Evolutionary conservation across 176 grass and related monocot genomes (phyloP), one percentile per base, ranked within the genome.

Genomic region (Dendrocalamus sinicus): DNA sequence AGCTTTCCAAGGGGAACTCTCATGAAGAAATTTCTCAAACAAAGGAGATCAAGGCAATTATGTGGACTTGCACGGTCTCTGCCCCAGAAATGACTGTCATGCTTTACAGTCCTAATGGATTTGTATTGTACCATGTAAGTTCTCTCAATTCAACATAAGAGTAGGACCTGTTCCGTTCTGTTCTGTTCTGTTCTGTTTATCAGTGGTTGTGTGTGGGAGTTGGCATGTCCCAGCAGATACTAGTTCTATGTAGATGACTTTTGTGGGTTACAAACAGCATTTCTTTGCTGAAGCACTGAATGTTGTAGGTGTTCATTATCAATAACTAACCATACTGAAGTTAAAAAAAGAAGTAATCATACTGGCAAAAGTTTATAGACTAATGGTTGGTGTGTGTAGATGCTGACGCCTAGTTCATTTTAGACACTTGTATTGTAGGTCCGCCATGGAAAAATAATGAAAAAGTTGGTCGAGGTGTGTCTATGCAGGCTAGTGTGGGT

Each of bases 121-220:
- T 76, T 44, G 86, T 87, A 41, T 85, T 96, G 51, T 99, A 99
- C 87, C 93, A 99, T 96, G 96, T 99, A 90, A 99, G 96, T 91
- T 96, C 23, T 78, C 77, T 77, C 62, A 46, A 67, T 72, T 72
- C 74, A 80, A 32, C 59, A 77, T 64, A 77, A 43, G 22, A 72
- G 39, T 91, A 64, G 23, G 53, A 5, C 43, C n/a, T 85, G 28
- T 28, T 28, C 26, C 1, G 26, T 58, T 70, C 40, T 72, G 12
- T 28, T 28, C 26, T 28, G 26, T 58, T 70, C 40, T 72, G 12
- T 75, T 67, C 40, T 72, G 12, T 75, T 67, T 59, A 45, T n/a
- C 7, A 67, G 55, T 17, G 14, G 16, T 76, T 64, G 72, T 69
- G 61, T 75, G 14, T 82, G 11, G 61, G 40, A 48, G 5, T 76